Evolutionary conservation across 148 eudicot genomes (phyloP).

Genomic region (Drosera capensis): DNA sequence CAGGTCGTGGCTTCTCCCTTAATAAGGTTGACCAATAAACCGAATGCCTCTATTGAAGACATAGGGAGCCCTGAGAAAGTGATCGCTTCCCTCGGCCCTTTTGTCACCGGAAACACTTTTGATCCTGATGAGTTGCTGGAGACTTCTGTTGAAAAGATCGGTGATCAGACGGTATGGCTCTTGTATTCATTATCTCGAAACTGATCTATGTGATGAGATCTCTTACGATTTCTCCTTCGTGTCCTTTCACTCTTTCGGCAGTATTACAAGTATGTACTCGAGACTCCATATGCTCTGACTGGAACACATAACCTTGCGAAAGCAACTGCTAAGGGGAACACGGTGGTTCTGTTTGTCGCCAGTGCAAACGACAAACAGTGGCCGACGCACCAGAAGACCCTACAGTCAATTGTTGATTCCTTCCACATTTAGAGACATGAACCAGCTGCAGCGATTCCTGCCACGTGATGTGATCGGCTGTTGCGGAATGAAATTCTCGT

Average conservation of each 20-base stretch:
- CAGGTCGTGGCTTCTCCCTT: conserved; percentile 95
- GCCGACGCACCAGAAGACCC: conserved; percentile 56
- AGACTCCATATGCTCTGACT: conserved; percentile 82
- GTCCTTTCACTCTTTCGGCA: no score
- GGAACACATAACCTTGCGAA: conserved; percentile 93
- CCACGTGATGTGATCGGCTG: no score
- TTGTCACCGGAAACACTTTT: conserved; percentile 75
- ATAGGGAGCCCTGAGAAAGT: conserved; percentile 84
- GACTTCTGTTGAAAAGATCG: conserved; percentile 57
- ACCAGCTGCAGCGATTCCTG: no score
- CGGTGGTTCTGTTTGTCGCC: conserved; percentile 69
- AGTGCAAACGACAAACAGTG: conserved; percentile 98
- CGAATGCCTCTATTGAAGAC: conserved; percentile 75
- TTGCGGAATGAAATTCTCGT: no score
- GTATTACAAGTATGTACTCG: conserved; percentile 83
- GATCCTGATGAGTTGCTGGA: conserved; percentile 80
- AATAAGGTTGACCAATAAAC: conserved; percentile 84
- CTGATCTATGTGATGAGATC: no score
- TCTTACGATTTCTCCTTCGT: neutral
- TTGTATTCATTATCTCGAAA: no score
- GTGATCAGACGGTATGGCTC: conserved; percentile 67
- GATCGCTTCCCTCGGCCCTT: conserved; percentile 90
- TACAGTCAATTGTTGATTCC: conserved; percentile 70
- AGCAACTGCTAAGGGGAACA: conserved; percentile 86
- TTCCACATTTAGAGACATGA: conserved; percentile 63